A percentile compares a stretch with the other conserved stretches of the same genome.
Evolutionary conservation across 345 rosid genomes (phyloP).

Genomic region (Ceriops tagal): DNA sequence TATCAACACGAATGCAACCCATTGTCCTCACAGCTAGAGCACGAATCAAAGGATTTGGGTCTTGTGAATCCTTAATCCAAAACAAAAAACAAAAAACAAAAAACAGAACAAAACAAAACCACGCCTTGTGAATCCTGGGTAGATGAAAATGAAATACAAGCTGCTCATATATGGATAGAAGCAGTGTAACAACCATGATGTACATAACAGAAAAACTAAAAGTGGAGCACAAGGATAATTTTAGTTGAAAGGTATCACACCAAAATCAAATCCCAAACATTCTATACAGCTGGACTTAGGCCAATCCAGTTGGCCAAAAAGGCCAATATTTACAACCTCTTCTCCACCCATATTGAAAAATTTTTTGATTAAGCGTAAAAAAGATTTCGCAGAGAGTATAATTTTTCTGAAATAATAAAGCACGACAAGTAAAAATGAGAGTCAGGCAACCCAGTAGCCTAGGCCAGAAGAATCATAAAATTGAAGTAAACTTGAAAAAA

Average conservation of each 20-base stretch:
- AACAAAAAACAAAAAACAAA: too few relatives aligned
- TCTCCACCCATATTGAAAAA: not conserved
- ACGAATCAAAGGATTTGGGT: slow-evolving; percentile 96
- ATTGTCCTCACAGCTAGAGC: slow-evolving; percentile 98
- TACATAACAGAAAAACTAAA: not conserved
- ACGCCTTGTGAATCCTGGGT: slow-evolving; percentile 59
- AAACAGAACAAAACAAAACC: too few relatives aligned
- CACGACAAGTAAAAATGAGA: not conserved
- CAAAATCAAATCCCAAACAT: not conserved
- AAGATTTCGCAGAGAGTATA: not conserved
- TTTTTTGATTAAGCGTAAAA: too few relatives aligned
- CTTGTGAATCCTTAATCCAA: slow-evolving; percentile 36
- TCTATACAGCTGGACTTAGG: not conserved
- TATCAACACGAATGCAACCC: slow-evolving; percentile 99
- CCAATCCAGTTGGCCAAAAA: not conserved
- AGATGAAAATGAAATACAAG: slow-evolving; percentile 21
- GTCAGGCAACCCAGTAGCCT: not conserved
- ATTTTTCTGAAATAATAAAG: not conserved
- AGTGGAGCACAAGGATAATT: not conserved
- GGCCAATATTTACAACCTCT: not conserved
- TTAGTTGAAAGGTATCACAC: not conserved
- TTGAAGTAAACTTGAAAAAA: too few relatives aligned
- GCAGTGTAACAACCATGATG: not conserved
- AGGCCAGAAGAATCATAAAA: too few relatives aligned
- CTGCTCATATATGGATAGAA: slow-evolving; percentile 10